A percentile compares a stretch with the other conserved stretches of the same genome.
These are phyloP conservation scores for Phoenix dactylifera DNA, from an alignment of 176 grass and related monocot genomes.

Conservation along the genomic window DNA sequence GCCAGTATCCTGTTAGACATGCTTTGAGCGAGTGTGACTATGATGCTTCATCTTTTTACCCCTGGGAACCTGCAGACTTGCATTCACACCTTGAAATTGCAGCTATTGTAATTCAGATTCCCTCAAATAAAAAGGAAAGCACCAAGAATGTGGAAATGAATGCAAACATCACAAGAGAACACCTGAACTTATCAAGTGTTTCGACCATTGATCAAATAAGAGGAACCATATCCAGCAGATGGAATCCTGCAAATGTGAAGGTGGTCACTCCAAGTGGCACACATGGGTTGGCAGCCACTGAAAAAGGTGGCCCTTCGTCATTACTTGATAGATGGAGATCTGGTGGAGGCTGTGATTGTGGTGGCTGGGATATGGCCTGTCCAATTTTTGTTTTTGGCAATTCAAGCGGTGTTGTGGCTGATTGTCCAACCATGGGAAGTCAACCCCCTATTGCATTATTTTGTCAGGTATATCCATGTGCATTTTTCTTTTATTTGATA, in stretches of 20 bases:
- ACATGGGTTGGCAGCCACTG: slow-evolving; percentile 60
- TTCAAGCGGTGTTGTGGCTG: slow-evolving; percentile 36
- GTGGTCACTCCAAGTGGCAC: slow-evolving; percentile 56
- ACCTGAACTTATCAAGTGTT: background rate
- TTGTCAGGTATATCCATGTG: slow-evolving; percentile 46
- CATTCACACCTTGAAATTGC: slow-evolving; percentile 77
- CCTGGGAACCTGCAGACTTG: slow-evolving; percentile 65
- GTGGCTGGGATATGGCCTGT: slow-evolving; percentile 96
- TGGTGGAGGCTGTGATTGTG: slow-evolving; percentile 80
- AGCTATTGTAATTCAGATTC: slow-evolving; percentile 54
- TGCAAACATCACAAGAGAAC: background rate
- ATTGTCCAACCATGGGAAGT: slow-evolving; percentile 36
- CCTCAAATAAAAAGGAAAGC: slow-evolving; percentile 48
- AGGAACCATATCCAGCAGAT: slow-evolving; percentile 2
- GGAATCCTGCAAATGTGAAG: slow-evolving; percentile 31
- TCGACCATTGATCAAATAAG: background rate
- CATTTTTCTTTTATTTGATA: too few species aligned
- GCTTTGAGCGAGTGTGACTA: slow-evolving; percentile 15
- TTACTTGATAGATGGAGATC: slow-evolving; percentile 78
- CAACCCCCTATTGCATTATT: slow-evolving; percentile 49
- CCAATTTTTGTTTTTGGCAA: slow-evolving; percentile 77
- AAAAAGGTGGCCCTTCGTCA: slow-evolving; percentile 53
- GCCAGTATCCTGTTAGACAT: slow-evolving; percentile 26
- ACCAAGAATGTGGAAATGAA: slow-evolving; percentile 27
- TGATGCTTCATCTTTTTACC: slow-evolving; percentile 45